Percentiles rank a stretch among this genome's conserved stretches.
Evolutionary conservation across 306 rosid genomes (phyloP).

Genomic region (Malus domestica): DNA sequence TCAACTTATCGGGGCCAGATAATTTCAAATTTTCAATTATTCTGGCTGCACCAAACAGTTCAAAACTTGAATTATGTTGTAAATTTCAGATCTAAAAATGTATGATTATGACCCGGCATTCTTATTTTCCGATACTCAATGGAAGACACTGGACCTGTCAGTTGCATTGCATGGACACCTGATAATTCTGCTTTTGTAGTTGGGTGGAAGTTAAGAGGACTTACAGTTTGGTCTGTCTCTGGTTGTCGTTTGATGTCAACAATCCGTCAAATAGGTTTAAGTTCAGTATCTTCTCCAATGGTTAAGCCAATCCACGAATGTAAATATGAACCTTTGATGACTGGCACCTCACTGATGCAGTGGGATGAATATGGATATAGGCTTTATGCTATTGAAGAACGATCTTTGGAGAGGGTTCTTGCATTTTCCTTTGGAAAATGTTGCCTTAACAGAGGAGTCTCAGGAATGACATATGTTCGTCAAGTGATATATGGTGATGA

Average conservation of each 20-base stretch:
- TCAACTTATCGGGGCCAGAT: constrained; percentile 1
- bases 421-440: constrained; percentile 95
- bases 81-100: constrained; percentile 16
- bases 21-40: not conserved
- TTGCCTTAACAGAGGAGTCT: constrained; percentile 96
- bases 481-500: constrained; percentile 94
- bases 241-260: constrained; percentile 99
- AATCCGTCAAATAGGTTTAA: constrained; percentile 82
- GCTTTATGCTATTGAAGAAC: constrained; percentile 78
- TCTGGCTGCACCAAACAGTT: not conserved
- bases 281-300: constrained; percentile 81
- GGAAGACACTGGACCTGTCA: constrained; percentile 92
- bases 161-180: constrained; percentile 96
- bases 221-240: constrained; percentile 94
- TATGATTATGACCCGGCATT: not conserved
- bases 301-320: constrained; percentile 70
- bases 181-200: constrained; percentile 97
- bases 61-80: not conserved
- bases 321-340: constrained; percentile 81
- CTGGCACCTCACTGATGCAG: constrained; percentile 86
- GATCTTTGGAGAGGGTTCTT: constrained; percentile 68
- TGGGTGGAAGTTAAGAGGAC: constrained; percentile 96
- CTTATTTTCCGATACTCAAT: constrained; percentile 68
- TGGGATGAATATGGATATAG: constrained; percentile 95
- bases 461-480: constrained; percentile 75